phyloP scores from a whole-genome alignment of 129 eudicot genomes.

The Artemisia annua region DNA sequence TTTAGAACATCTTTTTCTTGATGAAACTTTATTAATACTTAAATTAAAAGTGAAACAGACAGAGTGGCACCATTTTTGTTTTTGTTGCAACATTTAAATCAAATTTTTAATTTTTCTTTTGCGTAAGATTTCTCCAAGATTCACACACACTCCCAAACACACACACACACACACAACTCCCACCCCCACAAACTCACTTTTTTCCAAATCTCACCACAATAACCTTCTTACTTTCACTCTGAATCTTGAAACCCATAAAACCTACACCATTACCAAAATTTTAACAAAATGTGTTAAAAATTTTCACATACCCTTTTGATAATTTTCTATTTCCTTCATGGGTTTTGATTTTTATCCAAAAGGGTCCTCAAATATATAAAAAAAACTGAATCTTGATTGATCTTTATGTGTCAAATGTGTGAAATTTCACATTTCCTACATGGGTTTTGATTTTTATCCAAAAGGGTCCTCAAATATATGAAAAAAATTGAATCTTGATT shows the following conservation, averaged over 20 bases:
- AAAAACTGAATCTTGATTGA: too few relatives aligned
- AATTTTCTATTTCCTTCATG: slow-evolving; percentile 23
- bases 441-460: slow-evolving; percentile 38
- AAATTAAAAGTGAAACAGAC: slow-evolving; percentile 24
- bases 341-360: slow-evolving; percentile 37
- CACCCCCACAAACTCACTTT: slow-evolving; percentile 28
- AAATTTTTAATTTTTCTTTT: slow-evolving; percentile 30
- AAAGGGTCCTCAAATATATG: background rate
- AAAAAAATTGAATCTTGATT: slow-evolving; percentile 15
- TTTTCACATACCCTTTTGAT: slow-evolving; percentile 22
- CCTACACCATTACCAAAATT: background rate
- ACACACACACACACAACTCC: slow-evolving; percentile 22
- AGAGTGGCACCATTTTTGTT: slow-evolving; percentile 30
- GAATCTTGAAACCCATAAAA: slow-evolving; percentile 30
- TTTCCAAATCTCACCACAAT: slow-evolving; percentile 47
- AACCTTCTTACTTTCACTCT: slow-evolving; percentile 22
- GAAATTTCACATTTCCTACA: slow-evolving; percentile 21
- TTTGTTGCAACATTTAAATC: slow-evolving; percentile 8
- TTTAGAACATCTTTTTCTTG: background rate
- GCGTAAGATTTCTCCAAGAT: slow-evolving; percentile 60
- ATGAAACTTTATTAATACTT: background rate
- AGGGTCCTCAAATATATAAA: background rate
- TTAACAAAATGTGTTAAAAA: slow-evolving; percentile 9
- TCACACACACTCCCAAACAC: slow-evolving; percentile 53
- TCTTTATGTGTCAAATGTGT: too few relatives aligned